phyloP scores from a whole-genome alignment of 768 basidiomycete species.

The Panaeolus papilionaceus region DNA sequence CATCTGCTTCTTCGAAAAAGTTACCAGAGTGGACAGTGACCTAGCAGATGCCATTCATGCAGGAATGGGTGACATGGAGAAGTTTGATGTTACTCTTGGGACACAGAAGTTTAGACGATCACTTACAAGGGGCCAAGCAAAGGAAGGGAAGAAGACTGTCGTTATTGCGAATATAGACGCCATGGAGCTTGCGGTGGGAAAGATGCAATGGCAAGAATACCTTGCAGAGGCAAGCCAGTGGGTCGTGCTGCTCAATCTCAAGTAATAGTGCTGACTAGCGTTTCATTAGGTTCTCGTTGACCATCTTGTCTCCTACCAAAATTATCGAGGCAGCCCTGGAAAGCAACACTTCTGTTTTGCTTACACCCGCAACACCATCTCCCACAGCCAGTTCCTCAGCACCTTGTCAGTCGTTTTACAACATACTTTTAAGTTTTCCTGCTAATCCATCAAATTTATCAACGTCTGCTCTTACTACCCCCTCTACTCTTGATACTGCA shows the following conservation, averaged over 20 bases:
- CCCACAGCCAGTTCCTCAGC: background rate
- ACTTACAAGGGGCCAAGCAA: conserved; percentile 57
- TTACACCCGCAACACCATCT: background rate
- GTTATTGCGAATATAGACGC: conserved; percentile 57
- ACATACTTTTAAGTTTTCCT: background rate
- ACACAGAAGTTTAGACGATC: conserved; percentile 56
- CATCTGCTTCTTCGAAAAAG: conserved; percentile 63
- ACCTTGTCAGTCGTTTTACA: background rate
- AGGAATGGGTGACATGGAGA: conserved; percentile 68
- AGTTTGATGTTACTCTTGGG: conserved; percentile 59
- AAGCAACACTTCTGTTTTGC: conserved; percentile 31
- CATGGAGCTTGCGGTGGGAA: conserved; percentile 57
- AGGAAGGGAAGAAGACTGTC: conserved; percentile 54
- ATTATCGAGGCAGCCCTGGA: conserved; percentile 58
- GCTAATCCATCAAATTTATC: background rate
- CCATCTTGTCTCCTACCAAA: conserved; percentile 51
- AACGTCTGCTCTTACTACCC: conserved; percentile 34
- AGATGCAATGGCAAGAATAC: conserved; percentile 60
- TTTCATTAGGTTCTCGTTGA: conserved; percentile 42
- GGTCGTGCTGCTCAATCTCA: background rate
- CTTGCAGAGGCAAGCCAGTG: conserved; percentile 58
- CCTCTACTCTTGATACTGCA: conserved; percentile 36
- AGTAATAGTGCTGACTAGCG: background rate
- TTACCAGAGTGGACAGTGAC: conserved; percentile 52
- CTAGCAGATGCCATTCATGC: conserved; percentile 59